These are phyloP conservation scores for Candida ficus DNA, from an alignment of 805 yeast genomes.

Conservation along the genomic window DNA sequence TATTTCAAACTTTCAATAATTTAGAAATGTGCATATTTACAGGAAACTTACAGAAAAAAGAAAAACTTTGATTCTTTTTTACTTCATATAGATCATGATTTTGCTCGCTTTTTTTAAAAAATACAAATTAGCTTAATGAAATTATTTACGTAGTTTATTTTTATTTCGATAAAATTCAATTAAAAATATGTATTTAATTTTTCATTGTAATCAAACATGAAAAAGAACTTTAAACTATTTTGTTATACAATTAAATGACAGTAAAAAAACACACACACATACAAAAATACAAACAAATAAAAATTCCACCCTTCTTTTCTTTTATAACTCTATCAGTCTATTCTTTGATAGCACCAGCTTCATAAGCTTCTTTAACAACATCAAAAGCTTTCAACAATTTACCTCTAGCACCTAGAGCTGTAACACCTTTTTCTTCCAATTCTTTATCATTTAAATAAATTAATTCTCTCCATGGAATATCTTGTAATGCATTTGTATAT, in stretches of 20 bases:
- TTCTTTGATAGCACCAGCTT: slow-evolving; percentile 30
- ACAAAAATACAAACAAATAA: too few species aligned
- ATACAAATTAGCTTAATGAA: too few species aligned
- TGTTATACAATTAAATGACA: background rate
- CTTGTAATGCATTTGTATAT: slow-evolving; percentile 79
- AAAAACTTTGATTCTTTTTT: background rate
- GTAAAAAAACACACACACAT: background rate
- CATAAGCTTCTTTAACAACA: slow-evolving; percentile 60
- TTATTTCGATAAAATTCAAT: background rate
- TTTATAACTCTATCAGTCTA: too few species aligned
- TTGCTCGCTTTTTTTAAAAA: too few species aligned
- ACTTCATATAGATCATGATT: background rate
- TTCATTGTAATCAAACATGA: slow-evolving; percentile 1
- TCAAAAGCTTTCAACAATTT: slow-evolving; percentile 89
- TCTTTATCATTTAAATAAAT: slow-evolving; percentile 63
- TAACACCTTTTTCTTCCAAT: slow-evolving; percentile 76
- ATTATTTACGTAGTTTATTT: too few species aligned
- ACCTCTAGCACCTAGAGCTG: slow-evolving; percentile 93
- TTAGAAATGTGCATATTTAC: background rate
- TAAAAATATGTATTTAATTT: background rate
- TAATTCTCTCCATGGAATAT: slow-evolving; percentile 73
- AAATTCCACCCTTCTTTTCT: too few species aligned
- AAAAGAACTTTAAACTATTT: background rate
- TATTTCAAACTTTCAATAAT: background rate
- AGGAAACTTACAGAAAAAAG: too few species aligned